Base-by-base conservation (phyloP, 257 asterid genomes). In the Primulina eburnea region DNA sequence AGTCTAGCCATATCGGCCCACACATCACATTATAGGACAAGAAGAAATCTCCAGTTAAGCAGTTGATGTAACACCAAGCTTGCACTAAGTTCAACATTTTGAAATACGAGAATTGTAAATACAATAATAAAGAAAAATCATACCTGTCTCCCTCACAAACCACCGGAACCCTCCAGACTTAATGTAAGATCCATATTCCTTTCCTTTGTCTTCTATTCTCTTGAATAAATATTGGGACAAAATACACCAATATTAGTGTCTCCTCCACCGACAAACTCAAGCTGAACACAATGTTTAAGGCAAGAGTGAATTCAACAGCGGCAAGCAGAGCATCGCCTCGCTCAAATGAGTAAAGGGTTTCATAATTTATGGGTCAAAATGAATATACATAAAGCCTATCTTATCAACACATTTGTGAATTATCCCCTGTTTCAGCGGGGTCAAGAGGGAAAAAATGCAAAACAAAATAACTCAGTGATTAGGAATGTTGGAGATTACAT, bases 81-180 rank as follows among this genome's bases (percentile, higher is more conserved):
- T 37, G 12, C 14, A 11, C 52, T 10, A 34, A 58, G 59, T 69
- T 40, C 64, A 55, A n/a, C 17, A 64, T 56, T 34, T 55, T 62
- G 7, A 24, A 24, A 24, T 24, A 24, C 26, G 26, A 24, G 26
- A 24, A 24, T 24, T 24, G 26, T 24, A 40, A 62, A 62, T 28
- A 14, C 76, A 68, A 66, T 10, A 60, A 18, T 50, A 68, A 43
- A 43, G 53, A 43, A 40, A 43, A 43, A 11, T 43, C 53, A 43
- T 71, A 90, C 98, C 97, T 66, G 97, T 93, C 89, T 93, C 98
- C 84, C 98, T 83, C 62, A 93, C 98, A 82, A 93, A 93, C 98
- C 98, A 93, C 70, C 85, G 85, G 64, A 89, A 83, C 34, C 86
- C 90, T 73, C 98, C 98, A 16, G 96, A 85, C 81, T 86, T 82